Percentiles rank a stretch among this genome's conserved stretches.
Evolutionary conservation across 2,329 filamentous ascomycete species (phyloP).

Genomic region (Pestalotiopsis sp.): DNA sequence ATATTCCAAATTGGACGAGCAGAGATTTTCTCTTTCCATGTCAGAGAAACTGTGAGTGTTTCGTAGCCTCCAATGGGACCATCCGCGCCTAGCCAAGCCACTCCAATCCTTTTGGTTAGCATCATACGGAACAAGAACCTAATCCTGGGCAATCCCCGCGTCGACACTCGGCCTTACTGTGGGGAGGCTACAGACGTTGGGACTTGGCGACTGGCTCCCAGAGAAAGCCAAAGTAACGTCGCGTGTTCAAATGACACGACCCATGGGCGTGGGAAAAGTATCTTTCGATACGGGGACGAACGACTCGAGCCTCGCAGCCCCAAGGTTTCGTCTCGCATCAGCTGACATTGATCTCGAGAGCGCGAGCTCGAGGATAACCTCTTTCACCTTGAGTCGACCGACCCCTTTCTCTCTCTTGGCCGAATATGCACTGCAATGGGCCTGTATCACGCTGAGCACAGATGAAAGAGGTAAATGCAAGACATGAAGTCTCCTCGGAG

Average conservation of each 20-base stretch:
- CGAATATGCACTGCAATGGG: background rate
- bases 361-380: background rate
- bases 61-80: conserved; percentile 8
- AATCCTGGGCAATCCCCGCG: conserved; percentile 11
- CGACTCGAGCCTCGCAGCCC: background rate
- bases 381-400: background rate
- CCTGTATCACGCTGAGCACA: background rate
- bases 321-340: background rate
- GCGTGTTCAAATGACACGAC: conserved; percentile 8
- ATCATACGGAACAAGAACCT: conserved; percentile 5
- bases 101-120: background rate
- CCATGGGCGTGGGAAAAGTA: background rate
- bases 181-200: conserved; percentile 8
- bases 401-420: background rate
- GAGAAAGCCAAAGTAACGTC: conserved; percentile 11
- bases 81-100: conserved; percentile 13
- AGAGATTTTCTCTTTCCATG: background rate
- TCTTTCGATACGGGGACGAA: background rate
- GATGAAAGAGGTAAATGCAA: background rate
- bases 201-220: background rate
- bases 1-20: background rate
- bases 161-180: conserved; percentile 11
- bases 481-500: background rate
- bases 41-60: background rate
- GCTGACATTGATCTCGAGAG: background rate